Conservation (phyloP, 768 basidiomycete species). For the Sarcodon aspratus region DNA sequence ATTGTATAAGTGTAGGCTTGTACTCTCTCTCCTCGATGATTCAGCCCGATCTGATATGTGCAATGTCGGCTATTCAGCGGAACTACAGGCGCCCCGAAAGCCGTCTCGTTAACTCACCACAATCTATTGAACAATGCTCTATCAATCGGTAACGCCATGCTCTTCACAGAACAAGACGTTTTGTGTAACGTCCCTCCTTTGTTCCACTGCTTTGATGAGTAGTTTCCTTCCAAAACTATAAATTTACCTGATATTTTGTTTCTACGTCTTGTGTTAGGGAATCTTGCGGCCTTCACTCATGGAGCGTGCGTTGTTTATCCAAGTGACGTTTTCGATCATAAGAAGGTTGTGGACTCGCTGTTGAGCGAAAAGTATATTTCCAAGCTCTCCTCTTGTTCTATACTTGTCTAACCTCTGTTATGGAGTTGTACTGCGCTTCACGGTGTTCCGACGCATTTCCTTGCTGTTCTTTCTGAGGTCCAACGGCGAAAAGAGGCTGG, state of each 20-base stretch:
- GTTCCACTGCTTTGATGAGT: constrained; percentile 89
- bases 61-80: constrained; percentile 33
- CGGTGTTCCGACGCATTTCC: constrained; percentile 80
- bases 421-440: constrained; percentile 62
- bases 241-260: constrained; percentile 3
- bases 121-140: constrained; percentile 74
- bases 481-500: constrained; percentile 38
- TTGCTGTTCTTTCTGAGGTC: constrained; percentile 62
- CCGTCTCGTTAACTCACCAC: constrained; percentile 71
- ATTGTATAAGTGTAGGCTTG: too few relatives aligned
- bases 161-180: constrained; percentile 49
- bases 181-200: constrained; percentile 77
- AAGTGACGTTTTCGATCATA: constrained; percentile 50
- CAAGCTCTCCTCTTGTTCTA: not conserved
- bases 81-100: constrained; percentile 74
- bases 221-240: not conserved
- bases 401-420: not conserved
- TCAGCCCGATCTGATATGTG: not conserved
- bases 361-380: constrained; percentile 27
- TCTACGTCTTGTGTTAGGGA: constrained; percentile 70
- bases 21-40: too few relatives aligned
- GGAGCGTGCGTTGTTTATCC: constrained; percentile 70
- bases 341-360: constrained; percentile 61
- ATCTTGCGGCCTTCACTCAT: constrained; percentile 68
- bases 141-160: constrained; percentile 63